A percentile compares a stretch with the other conserved stretches of the same genome.
Conservation (phyloP, 371 early-diverging fungal species). For the Mucor velutinosus region DNA sequence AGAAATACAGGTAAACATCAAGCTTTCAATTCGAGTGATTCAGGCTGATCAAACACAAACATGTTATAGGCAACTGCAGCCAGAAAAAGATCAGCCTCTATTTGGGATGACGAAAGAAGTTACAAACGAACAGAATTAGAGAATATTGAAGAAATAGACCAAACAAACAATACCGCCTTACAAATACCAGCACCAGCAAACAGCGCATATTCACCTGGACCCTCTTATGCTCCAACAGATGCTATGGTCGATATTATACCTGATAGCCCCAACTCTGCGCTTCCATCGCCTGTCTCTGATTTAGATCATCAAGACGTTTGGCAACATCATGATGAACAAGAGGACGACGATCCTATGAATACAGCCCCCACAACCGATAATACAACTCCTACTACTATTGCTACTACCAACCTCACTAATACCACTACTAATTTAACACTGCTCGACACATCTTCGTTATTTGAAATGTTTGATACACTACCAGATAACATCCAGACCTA, state of each 20-base stretch:
- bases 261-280: conserved; percentile 38
- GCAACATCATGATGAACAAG: not conserved
- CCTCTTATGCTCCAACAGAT: conserved; percentile 8
- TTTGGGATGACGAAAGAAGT: conserved; percentile 29
- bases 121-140: conserved; percentile 26
- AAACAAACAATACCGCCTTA: conserved; percentile 1
- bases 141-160: not conserved
- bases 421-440: not conserved
- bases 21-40: not conserved
- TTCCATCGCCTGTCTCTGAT: conserved; percentile 36
- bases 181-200: conserved; percentile 1
- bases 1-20: conserved; percentile 22
- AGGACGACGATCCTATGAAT: not conserved
- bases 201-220: conserved; percentile 13
- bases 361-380: not conserved
- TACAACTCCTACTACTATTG: not conserved
- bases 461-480: conserved; percentile 41
- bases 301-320: conserved; percentile 13
- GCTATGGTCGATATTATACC: conserved; percentile 15
- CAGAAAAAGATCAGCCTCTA: conserved; percentile 29
- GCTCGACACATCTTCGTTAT: conserved; percentile 13
- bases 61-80: not conserved
- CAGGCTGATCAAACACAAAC: not conserved
- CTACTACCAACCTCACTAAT: not conserved
- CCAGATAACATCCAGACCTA: conserved; percentile 36